Evolutionary conservation across 1,139 yeast genomes (phyloP).

Genomic region (Sporopachydermia cereana): DNA sequence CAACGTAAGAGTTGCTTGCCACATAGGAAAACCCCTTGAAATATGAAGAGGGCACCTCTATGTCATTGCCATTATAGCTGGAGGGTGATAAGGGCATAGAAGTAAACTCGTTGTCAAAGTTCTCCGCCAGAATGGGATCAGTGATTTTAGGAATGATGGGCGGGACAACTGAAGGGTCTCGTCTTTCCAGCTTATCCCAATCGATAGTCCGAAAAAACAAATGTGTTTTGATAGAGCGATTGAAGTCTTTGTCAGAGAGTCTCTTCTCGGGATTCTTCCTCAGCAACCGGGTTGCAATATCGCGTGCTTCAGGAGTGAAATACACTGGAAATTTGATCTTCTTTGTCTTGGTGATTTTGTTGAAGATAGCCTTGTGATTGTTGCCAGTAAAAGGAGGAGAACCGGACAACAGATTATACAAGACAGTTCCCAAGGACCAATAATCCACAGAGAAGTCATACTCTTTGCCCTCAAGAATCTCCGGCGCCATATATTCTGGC

Average conservation of each 20-base stretch:
- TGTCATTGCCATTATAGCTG: constrained; percentile 7
- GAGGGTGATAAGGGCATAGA: constrained; percentile 28
- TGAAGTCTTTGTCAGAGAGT: constrained; percentile 43
- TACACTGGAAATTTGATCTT: constrained; percentile 52
- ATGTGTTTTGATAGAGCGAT: constrained; percentile 36
- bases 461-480: constrained; percentile 53
- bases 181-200: constrained; percentile 40
- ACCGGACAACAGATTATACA: constrained; percentile 65
- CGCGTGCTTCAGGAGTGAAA: constrained; percentile 57
- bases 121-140: constrained; percentile 60
- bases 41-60: constrained; percentile 7
- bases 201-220: constrained; percentile 51
- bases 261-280: constrained; percentile 52
- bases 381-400: constrained; percentile 72
- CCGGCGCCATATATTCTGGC: constrained; percentile 79
- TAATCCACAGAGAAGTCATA: constrained; percentile 66
- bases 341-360: constrained; percentile 52
- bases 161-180: constrained; percentile 34
- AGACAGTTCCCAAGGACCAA: constrained; percentile 75
- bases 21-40: constrained; percentile 28
- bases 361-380: constrained; percentile 54
- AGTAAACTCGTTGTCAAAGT: constrained; percentile 65
- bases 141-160: constrained; percentile 65
- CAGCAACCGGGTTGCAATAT: constrained; percentile 45
- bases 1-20: constrained; percentile 23